Evolutionary conservation across 805 yeast genomes (phyloP).

Genomic region (Ogataea dorogensis): DNA sequence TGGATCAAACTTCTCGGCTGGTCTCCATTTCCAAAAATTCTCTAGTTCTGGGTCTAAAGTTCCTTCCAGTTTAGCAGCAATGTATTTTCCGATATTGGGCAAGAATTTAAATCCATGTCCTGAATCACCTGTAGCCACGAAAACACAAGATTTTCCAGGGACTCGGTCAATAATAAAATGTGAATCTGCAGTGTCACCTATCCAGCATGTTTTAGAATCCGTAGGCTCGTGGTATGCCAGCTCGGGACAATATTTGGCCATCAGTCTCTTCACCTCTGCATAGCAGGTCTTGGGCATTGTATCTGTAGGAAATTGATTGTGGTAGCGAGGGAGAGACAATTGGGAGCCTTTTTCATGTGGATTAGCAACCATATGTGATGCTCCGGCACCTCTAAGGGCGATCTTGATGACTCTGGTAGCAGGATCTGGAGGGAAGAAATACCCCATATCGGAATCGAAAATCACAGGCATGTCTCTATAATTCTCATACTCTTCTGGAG

Average conservation of each 20-base stretch:
- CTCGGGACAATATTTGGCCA: conserved; percentile 40
- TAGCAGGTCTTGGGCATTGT: conserved; percentile 38
- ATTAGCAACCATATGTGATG: conserved; percentile 21
- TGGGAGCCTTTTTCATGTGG: conserved; percentile 20
- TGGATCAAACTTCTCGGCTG: conserved; percentile 12
- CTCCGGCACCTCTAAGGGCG: conserved; percentile 39
- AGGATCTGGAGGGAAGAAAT: conserved; percentile 50
- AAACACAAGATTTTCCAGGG: conserved; percentile 34
- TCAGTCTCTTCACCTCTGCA: conserved; percentile 31
- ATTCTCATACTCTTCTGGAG: conserved; percentile 35
- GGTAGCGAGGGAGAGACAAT: conserved; percentile 40
- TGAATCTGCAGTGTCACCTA: conserved; percentile 41
- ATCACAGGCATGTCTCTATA: conserved; percentile 42
- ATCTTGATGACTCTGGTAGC: conserved; percentile 38
- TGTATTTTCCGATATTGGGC: conserved; percentile 47
- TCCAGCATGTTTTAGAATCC: conserved; percentile 39
- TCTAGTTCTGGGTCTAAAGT: conserved; percentile 24
- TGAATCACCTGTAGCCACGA: conserved; percentile 48
- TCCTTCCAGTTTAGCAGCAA: conserved; percentile 34
- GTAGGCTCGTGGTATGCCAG: conserved; percentile 36
- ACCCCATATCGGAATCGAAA: conserved; percentile 45
- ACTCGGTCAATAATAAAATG: conserved; percentile 41
- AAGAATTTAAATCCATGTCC: conserved; percentile 48
- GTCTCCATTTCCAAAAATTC: conserved; percentile 36
- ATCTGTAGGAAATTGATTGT: conserved; percentile 33